Conservation (phyloP, 306 rosid species). For the Begonia peltatifolia region DNA sequence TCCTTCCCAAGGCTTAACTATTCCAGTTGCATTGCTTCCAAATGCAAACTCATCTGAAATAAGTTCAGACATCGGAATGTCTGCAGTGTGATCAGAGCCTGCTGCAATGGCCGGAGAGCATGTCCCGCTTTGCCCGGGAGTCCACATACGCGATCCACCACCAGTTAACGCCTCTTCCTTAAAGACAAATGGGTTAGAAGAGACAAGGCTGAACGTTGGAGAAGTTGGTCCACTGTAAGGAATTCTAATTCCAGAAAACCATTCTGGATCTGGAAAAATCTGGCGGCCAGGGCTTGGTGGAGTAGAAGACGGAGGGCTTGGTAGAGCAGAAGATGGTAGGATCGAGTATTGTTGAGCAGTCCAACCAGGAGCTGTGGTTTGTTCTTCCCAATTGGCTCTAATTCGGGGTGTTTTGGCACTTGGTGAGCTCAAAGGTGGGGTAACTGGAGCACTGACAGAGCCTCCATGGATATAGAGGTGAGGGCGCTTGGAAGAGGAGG, state of each 20-base stretch:
- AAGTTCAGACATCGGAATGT: constrained; percentile 68
- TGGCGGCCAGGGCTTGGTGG: constrained; percentile 82
- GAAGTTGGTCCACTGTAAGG: constrained; percentile 62
- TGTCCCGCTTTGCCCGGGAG: constrained; percentile 88
- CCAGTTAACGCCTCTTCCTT: constrained; percentile 49
- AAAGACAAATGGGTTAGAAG: constrained; percentile 72
- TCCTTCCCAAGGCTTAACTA: constrained; percentile 87
- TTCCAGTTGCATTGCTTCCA: constrained; percentile 46
- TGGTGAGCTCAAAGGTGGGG: constrained; percentile 92
- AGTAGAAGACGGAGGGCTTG: constrained; percentile 12
- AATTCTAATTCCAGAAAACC: constrained; percentile 61
- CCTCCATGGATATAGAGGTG: constrained; percentile 48
- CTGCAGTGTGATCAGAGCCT: constrained; percentile 61
- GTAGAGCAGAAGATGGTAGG: constrained; percentile 35
- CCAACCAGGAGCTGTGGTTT: constrained; percentile 32
- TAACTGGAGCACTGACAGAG: constrained; percentile 82
- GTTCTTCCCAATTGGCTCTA: constrained; percentile 52
- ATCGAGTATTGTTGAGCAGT: constrained; percentile 43
- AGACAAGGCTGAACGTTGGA: constrained; percentile 73
- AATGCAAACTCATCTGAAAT: constrained; percentile 75
- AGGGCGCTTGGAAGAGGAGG: constrained; percentile 59
- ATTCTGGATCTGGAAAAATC: constrained; percentile 48
- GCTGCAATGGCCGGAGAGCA: constrained; percentile 85
- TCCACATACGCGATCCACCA: constrained; percentile 69
- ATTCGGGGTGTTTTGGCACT: constrained; percentile 58